Conservation (phyloP, 371 early-diverging fungal species). For the Mortierella sp. region DNA sequence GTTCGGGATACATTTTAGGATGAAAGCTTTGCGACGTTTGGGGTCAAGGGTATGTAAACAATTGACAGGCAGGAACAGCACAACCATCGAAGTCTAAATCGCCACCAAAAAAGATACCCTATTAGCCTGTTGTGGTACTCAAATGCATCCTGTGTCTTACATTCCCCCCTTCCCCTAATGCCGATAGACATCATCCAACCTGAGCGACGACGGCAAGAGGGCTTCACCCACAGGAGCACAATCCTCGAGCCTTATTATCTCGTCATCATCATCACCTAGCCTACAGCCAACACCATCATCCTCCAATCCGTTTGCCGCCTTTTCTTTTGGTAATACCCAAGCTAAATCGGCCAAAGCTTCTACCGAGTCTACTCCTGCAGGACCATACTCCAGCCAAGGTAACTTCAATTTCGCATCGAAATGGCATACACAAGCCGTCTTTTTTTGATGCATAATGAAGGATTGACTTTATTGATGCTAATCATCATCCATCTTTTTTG, state of each 20-base stretch:
- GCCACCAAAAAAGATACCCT: background rate
- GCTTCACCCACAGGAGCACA: conserved; percentile 18
- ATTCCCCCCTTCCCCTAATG: background rate
- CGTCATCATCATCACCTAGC: conserved; percentile 1
- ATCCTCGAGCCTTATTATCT: background rate
- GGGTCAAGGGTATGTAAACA: conserved; percentile 24
- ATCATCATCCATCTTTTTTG: background rate
- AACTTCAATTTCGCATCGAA: background rate
- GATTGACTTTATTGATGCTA: background rate
- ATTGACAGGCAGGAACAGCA: background rate
- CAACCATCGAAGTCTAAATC: background rate
- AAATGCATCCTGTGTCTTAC: background rate
- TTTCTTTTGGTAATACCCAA: conserved; percentile 14
- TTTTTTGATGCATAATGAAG: background rate
- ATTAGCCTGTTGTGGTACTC: background rate
- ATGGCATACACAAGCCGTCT: background rate
- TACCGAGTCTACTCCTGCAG: background rate
- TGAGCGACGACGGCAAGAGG: conserved; percentile 27
- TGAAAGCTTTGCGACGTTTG: conserved; percentile 31
- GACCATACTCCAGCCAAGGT: background rate
- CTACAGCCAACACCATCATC: background rate
- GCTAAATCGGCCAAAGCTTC: background rate
- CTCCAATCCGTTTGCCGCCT: conserved; percentile 18
- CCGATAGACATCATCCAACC: conserved; percentile 21
- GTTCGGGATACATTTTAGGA: conserved; percentile 8